phyloP scores from a whole-genome alignment of 2,329 filamentous ascomycete genomes.

The Exophiala aquamarina region DNA sequence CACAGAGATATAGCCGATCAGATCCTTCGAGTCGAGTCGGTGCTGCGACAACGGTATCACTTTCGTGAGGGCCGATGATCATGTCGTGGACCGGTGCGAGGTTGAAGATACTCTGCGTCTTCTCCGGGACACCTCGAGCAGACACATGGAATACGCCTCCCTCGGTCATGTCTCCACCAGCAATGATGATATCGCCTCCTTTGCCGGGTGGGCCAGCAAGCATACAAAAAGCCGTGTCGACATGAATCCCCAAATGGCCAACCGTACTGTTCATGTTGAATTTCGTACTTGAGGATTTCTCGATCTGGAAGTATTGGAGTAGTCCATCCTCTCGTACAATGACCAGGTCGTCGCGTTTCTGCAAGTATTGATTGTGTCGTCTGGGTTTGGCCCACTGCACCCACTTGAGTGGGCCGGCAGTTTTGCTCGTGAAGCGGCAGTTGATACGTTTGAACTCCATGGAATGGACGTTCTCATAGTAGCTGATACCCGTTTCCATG shows the following conservation, averaged over 20 bases:
- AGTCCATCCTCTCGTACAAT: slow-evolving; percentile 84
- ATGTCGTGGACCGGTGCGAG: slow-evolving; percentile 56
- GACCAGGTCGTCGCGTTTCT: slow-evolving; percentile 75
- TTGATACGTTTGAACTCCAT: slow-evolving; percentile 21
- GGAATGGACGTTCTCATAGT: slow-evolving; percentile 44
- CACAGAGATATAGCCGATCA: slow-evolving; percentile 20
- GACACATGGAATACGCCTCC: slow-evolving; percentile 74
- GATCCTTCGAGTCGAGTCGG: slow-evolving; percentile 2
- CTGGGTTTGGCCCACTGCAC: slow-evolving; percentile 80
- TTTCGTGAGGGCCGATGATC: slow-evolving; percentile 15
- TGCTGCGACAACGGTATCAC: slow-evolving; percentile 1
- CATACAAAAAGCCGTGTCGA: slow-evolving; percentile 79
- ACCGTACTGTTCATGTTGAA: slow-evolving; percentile 49
- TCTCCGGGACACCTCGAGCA: slow-evolving; percentile 54
- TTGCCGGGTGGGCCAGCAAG: slow-evolving; percentile 42
- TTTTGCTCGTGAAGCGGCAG: slow-evolving; percentile 27
- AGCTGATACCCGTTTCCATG: slow-evolving; percentile 57
- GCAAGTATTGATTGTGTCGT: slow-evolving; percentile 62
- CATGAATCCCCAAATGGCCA: slow-evolving; percentile 64
- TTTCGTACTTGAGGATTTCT: slow-evolving; percentile 54
- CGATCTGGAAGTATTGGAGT: slow-evolving; percentile 67
- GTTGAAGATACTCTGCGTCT: slow-evolving; percentile 63
- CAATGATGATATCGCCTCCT: slow-evolving; percentile 74
- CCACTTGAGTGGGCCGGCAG: slow-evolving; percentile 53
- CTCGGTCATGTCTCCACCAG: slow-evolving; percentile 74